phyloP scores from a whole-genome alignment of 495 filamentous ascomycete genomes.

The Emericellopsis terricola region DNA sequence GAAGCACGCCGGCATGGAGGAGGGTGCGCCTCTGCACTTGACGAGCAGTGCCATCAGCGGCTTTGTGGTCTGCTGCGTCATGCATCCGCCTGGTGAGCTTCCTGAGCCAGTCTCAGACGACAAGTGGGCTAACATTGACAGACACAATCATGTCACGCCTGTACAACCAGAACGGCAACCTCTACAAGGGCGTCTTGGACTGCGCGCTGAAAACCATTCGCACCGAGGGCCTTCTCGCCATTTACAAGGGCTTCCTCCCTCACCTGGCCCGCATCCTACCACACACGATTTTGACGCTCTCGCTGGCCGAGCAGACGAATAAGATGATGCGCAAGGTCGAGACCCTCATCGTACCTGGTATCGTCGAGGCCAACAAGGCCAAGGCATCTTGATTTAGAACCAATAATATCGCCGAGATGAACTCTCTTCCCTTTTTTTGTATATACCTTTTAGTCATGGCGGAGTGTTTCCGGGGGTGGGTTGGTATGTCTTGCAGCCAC shows the following conservation, averaged over 20 bases:
- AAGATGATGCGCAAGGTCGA: slow-evolving; percentile 73
- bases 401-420: too few species aligned
- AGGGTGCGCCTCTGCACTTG: slow-evolving; percentile 78
- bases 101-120: too few species aligned
- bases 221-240: slow-evolving; percentile 80
- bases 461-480: too few species aligned
- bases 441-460: too few species aligned
- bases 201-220: slow-evolving; percentile 79
- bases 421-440: too few species aligned
- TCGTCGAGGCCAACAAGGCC: neutral
- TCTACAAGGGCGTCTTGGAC: slow-evolving; percentile 84
- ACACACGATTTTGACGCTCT: slow-evolving; percentile 86
- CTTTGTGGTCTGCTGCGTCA: slow-evolving; percentile 91
- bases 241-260: slow-evolving; percentile 96
- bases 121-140: slow-evolving; percentile 15
- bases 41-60: slow-evolving; percentile 79
- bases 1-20: slow-evolving; percentile 69
- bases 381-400: too few species aligned
- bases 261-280: slow-evolving; percentile 88
- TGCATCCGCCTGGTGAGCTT: slow-evolving; percentile 81
- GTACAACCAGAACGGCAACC: slow-evolving; percentile 97
- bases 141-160: slow-evolving; percentile 98
- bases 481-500: too few species aligned
- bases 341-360: slow-evolving; percentile 33
- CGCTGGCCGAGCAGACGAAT: slow-evolving; percentile 91